Evolutionary conservation across 441 rosid genomes (phyloP), one percentile per base, ranked within the genome.

Genomic region (Pelargonium cotyledonis): DNA sequence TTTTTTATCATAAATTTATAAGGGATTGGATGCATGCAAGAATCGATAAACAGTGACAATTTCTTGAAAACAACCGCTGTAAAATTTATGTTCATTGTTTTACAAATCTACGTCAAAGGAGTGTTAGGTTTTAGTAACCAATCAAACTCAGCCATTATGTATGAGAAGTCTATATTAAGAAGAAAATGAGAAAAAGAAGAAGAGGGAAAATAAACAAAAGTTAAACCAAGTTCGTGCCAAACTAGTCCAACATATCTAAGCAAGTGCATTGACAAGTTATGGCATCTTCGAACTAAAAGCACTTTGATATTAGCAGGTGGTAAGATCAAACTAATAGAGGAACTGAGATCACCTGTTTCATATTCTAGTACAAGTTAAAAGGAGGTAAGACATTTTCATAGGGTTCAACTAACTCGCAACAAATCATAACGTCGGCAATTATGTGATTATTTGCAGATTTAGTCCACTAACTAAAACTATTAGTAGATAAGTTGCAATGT

Each of bases 241-340:
- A 61, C 65, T 23, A 23, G 40, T 23, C 65, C 15, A 29, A 12
- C 65, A 26, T 61, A 3, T 29, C 65, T 26, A 21, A 29, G 65
- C 40, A 23, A 61, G 65, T 61, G 63, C 63, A 60, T 21, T 60
- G 35, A 60, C n/a, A 58, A 60, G 63, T 60, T 60, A 9, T 10
- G 35, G 35, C 63, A 21, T 23, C 63, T 60, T 11, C n/a, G 23
- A 21, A 60, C 35, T 23, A 60, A 23, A 60, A 60, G 63, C 31
- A 60, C 23, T 21, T 19, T 8, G 10, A 60, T 10, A 8, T 23
- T 35, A 4, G 40, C 40, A 35, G 40, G 40, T 35, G 6, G 40
- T 35, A 35, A 35, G 40, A 35, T 35, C 7, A 35, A 35, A 35
- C 5, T 35, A 35, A 35, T 5, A 35, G 7, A 35, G 40, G 40